These are phyloP conservation scores for Lachancea kluyveri DNA, from an alignment of 805 yeast species.

Conservation along the genomic window DNA sequence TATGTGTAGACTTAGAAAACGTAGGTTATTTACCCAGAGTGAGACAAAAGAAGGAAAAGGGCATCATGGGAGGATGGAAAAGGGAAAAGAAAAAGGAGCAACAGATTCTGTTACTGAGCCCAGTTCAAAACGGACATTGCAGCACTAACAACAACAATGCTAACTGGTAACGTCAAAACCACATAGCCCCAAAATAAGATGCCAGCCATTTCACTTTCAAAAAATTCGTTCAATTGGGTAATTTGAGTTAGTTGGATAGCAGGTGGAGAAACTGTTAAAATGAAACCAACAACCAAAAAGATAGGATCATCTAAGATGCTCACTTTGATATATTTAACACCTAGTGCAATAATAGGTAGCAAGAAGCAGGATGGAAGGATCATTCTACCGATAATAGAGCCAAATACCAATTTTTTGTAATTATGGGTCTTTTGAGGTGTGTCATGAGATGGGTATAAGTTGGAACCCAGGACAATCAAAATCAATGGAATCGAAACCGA, in stretches of 20 bases:
- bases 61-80: background rate
- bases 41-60: conserved; percentile 1
- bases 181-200: conserved; percentile 80
- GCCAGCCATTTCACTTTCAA: conserved; percentile 78
- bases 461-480: conserved; percentile 72
- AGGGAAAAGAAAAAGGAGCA: background rate
- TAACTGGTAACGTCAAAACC: conserved; percentile 66
- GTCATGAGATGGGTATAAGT: conserved; percentile 61
- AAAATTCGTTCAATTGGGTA: conserved; percentile 67
- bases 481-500: conserved; percentile 73
- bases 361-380: conserved; percentile 64
- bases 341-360: conserved; percentile 57
- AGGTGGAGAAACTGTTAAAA: conserved; percentile 74
- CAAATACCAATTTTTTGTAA: conserved; percentile 56
- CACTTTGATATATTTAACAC: conserved; percentile 56
- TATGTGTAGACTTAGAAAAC: too few species aligned
- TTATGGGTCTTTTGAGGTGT: conserved; percentile 60
- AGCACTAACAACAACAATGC: conserved; percentile 63
- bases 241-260: conserved; percentile 80
- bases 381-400: conserved; percentile 72
- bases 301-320: conserved; percentile 79
- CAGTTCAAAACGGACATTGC: conserved; percentile 45
- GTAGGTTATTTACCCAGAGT: too few species aligned
- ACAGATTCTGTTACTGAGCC: conserved; percentile 25
- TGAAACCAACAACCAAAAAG: conserved; percentile 67